These are phyloP conservation scores for Colletotrichum sp. DNA, from an alignment of 2,329 filamentous ascomycete genomes.

Conservation along the genomic window DNA sequence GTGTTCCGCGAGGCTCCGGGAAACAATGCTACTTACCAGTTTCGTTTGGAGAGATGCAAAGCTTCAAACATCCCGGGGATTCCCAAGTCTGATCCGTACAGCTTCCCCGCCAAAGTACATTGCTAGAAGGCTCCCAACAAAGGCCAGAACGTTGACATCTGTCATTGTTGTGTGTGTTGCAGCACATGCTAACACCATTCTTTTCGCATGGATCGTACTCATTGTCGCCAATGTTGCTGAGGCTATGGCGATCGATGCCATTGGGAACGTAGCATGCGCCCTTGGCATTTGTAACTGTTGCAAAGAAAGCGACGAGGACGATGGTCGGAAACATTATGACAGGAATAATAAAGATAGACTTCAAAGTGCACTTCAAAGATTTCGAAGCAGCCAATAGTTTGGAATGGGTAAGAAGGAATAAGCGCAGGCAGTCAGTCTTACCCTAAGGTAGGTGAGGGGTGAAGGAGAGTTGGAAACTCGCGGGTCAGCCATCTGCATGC, in stretches of 20 bases:
- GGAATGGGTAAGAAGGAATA: neutral
- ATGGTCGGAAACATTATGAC: neutral
- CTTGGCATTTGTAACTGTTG: neutral
- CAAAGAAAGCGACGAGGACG: neutral
- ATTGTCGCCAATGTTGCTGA: neutral
- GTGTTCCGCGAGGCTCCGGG: neutral
- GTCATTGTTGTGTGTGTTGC: neutral
- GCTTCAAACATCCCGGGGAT: constrained; percentile 22
- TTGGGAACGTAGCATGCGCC: neutral
- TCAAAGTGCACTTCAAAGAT: neutral
- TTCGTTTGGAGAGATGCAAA: constrained; percentile 7
- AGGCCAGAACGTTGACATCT: neutral
- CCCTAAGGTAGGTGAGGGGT: neutral
- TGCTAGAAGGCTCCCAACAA: neutral
- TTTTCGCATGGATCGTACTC: neutral
- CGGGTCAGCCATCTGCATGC: neutral
- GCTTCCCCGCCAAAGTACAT: constrained; percentile 21
- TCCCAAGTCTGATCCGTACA: constrained; percentile 27
- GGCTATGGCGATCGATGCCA: neutral
- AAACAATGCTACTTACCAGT: neutral
- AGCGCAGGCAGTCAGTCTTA: neutral
- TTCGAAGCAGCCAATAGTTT: neutral
- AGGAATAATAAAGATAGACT: neutral
- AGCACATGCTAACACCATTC: neutral
- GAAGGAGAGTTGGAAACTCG: neutral